Percentiles rank a stretch among this genome's conserved stretches.
Conservation (phyloP, 2,329 filamentous ascomycete species). For the Botrytis hyacinthi region DNA sequence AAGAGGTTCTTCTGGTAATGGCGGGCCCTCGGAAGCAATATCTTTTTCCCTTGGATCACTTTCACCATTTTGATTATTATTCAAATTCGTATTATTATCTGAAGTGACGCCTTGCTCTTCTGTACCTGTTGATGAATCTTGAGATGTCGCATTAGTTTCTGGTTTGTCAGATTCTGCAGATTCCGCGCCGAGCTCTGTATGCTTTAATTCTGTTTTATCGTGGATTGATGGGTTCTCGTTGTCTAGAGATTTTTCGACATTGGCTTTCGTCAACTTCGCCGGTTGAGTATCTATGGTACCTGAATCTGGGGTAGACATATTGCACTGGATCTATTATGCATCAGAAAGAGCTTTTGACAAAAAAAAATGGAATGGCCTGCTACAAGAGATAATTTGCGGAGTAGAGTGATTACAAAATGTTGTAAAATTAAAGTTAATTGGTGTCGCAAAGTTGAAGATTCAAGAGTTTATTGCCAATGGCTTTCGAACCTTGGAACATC, state of each 20-base stretch:
- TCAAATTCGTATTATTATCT: constrained; percentile 22
- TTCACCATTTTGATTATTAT: constrained; percentile 25
- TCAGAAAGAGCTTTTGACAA: constrained; percentile 21
- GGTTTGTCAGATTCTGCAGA: not conserved
- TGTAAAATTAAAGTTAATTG: not conserved
- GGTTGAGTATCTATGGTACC: constrained; percentile 16
- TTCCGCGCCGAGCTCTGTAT: not conserved
- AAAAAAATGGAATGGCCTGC: constrained; percentile 18
- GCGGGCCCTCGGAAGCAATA: constrained; percentile 21
- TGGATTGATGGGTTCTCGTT: not conserved
- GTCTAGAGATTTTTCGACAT: not conserved
- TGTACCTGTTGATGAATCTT: not conserved
- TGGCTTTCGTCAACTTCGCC: not conserved
- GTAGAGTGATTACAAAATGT: not conserved
- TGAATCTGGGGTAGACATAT: constrained; percentile 21
- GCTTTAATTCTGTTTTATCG: constrained; percentile 12
- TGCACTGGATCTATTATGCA: constrained; percentile 21
- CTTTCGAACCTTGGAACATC: not conserved
- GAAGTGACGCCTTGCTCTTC: constrained; percentile 21
- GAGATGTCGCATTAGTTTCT: not conserved
- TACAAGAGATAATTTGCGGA: constrained; percentile 4
- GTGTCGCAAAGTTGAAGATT: constrained; percentile 8
- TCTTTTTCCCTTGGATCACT: constrained; percentile 18
- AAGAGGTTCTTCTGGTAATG: constrained; percentile 39
- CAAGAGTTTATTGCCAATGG: not conserved